Evolutionary conservation across 2,329 filamentous ascomycete species (phyloP), one percentile per base, ranked within the genome.

Genomic region (Daldinia eschscholtzii): DNA sequence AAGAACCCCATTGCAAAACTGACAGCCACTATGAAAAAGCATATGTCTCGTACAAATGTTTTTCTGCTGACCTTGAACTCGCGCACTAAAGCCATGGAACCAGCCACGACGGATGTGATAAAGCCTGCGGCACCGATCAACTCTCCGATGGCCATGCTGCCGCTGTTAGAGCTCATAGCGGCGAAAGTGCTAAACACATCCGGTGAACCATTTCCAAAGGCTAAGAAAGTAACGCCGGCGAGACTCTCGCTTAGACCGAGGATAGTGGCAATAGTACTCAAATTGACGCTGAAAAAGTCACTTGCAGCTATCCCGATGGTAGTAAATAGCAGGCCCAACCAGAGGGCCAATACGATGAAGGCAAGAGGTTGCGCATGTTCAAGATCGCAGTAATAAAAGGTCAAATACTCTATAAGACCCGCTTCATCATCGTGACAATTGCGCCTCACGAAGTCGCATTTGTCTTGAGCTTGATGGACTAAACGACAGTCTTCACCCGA

Each of bases 171-270:
- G 76, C 91, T 91, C 93, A 99, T 98, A 73, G 96, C 97, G 15
- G 96, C 96, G 81, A 99, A 98, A 1, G 96, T 99, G 72, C 94
- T 98, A 81, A 99, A 99, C 52, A 99, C 94, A 80, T 99, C 96
- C 1, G 96, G 96, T 69, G 95, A 98, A 59, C 96, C 96, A 83
- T 99, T 99, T 72, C 96, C 96, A 81, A 99, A 97, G 7, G 96
- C 96, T 59, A 99, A 83, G 76, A 99, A 97, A 0, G 96, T 99
- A 30, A 99, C 97, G 39, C 96, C 96, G 0, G 96, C 94, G 81
- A 99, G 87, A 79, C 93, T 98, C 83, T 99, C 94, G 79, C 94
- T 98, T 84, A 99, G 91, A 20, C 95, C 94, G 30, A 98, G 85
- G 59, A 98, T 89, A 64, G 87, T 91, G 23, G 96, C 91, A 74